phyloP scores from a whole-genome alignment of 371 early-diverging fungal species.

The Rhizopus delemar region DNA sequence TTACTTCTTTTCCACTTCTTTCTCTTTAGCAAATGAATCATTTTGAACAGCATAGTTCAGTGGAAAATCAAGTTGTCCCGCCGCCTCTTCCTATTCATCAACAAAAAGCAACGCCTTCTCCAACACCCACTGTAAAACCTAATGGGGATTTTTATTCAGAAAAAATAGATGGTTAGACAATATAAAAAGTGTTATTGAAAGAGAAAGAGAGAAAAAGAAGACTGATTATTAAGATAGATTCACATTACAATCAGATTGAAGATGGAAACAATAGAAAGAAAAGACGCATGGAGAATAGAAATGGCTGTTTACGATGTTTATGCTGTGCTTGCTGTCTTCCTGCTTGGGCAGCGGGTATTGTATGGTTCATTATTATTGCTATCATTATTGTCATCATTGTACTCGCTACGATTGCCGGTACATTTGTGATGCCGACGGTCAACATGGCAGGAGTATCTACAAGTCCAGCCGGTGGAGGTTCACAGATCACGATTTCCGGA shows the following conservation, averaged over 20 bases:
- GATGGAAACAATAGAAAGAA: conserved; percentile 4
- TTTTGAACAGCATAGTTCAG: too few relatives aligned
- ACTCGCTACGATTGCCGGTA: conserved; percentile 35
- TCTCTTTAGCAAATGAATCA: too few relatives aligned
- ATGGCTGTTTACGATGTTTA: conserved; percentile 36
- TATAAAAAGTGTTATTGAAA: neutral
- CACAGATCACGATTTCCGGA: conserved; percentile 31
- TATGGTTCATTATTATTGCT: conserved; percentile 44
- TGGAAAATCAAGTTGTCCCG: neutral
- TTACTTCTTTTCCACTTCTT: too few relatives aligned
- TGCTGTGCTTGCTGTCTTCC: conserved; percentile 54
- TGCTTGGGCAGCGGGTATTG: conserved; percentile 38
- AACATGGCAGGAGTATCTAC: conserved; percentile 34
- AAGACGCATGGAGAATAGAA: conserved; percentile 34
- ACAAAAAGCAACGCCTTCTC: conserved; percentile 17
- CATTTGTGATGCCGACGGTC: conserved; percentile 42
- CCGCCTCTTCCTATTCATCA: conserved; percentile 11
- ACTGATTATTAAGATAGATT: neutral
- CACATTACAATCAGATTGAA: conserved; percentile 6
- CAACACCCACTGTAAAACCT: conserved; percentile 27
- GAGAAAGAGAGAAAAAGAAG: conserved; percentile 5
- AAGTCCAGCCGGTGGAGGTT: conserved; percentile 22
- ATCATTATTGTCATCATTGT: conserved; percentile 43
- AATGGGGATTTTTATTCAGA: neutral
- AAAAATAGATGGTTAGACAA: neutral